phyloP scores from a whole-genome alignment of 305 asterid genomes.

The Stenogyne calaminthoides region DNA sequence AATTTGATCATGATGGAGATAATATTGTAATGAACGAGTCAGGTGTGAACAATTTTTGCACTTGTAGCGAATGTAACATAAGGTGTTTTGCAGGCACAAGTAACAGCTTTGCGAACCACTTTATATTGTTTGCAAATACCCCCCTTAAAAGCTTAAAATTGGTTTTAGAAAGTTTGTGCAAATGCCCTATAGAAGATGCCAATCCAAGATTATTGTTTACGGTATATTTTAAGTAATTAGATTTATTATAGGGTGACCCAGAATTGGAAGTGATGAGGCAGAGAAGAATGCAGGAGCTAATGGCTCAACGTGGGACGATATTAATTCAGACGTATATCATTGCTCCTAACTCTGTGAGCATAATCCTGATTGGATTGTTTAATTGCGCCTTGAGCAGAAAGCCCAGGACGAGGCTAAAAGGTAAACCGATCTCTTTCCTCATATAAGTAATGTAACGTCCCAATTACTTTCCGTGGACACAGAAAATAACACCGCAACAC shows the following conservation, averaged over 20 bases:
- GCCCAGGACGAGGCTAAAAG: conserved; percentile 92
- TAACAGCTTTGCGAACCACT: background rate
- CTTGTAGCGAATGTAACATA: background rate
- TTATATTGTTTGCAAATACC: background rate
- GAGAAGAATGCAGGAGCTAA: conserved; percentile 96
- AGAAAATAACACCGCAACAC: too few relatives aligned
- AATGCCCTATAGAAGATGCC: background rate
- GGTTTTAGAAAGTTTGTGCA: background rate
- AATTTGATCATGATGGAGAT: conserved; percentile 1
- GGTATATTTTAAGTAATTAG: conserved; percentile 12
- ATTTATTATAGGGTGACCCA: conserved; percentile 70
- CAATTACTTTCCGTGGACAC: too few relatives aligned
- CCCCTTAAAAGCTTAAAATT: background rate
- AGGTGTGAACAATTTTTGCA: background rate
- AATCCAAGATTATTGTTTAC: background rate
- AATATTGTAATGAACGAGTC: background rate
- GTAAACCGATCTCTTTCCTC: conserved; percentile 37
- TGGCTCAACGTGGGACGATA: conserved; percentile 66
- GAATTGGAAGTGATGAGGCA: conserved; percentile 93
- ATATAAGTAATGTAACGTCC: conserved; percentile 15
- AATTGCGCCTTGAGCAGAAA: conserved; percentile 64
- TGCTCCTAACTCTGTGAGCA: background rate
- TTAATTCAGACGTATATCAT: background rate
- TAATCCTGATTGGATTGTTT: conserved; percentile 25
- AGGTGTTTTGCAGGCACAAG: background rate